A percentile compares a stretch with the other conserved stretches of the same genome.
Evolutionary conservation across 495 filamentous ascomycete species (phyloP).

Genomic region (Trichoderma gamsii): DNA sequence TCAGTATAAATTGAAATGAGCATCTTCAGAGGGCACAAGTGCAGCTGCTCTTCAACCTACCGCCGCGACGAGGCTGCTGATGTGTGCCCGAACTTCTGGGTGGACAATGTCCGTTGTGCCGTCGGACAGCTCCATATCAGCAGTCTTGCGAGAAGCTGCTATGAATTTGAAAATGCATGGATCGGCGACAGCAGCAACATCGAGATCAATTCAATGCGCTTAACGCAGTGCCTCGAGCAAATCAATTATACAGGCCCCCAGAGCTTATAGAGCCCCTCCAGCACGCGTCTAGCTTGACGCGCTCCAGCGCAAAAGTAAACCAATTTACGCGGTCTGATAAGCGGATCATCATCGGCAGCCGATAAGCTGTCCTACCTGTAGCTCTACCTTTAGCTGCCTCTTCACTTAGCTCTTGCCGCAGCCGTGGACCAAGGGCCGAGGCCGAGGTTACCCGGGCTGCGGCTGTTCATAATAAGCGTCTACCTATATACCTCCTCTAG

Average conservation of each 20-base stretch:
- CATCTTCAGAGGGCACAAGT: conserved; percentile 12
- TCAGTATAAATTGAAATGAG: neutral
- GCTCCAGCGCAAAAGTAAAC: conserved; percentile 14
- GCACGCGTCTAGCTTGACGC: conserved; percentile 18
- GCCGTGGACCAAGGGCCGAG: conserved; percentile 28
- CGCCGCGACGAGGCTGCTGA: conserved; percentile 85
- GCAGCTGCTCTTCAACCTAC: conserved; percentile 48
- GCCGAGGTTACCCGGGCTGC: conserved; percentile 40
- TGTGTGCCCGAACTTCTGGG: conserved; percentile 81
- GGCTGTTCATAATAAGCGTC: neutral
- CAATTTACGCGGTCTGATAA: conserved; percentile 18
- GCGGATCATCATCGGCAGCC: conserved; percentile 7
- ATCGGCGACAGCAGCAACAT: neutral
- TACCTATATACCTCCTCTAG: conserved; percentile 16
- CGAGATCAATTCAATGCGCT: neutral
- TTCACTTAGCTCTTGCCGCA: neutral
- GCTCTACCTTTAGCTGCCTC: neutral
- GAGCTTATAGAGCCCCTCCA: conserved; percentile 23
- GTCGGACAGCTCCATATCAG: conserved; percentile 46
- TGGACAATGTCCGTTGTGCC: conserved; percentile 58
- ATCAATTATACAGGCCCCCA: neutral
- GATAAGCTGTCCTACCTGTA: neutral
- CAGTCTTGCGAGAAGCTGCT: conserved; percentile 1
- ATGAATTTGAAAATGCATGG: neutral
- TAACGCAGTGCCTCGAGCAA: neutral